phyloP scores from a whole-genome alignment of 495 filamentous ascomycete genomes.

The Penicillium daleae region DNA sequence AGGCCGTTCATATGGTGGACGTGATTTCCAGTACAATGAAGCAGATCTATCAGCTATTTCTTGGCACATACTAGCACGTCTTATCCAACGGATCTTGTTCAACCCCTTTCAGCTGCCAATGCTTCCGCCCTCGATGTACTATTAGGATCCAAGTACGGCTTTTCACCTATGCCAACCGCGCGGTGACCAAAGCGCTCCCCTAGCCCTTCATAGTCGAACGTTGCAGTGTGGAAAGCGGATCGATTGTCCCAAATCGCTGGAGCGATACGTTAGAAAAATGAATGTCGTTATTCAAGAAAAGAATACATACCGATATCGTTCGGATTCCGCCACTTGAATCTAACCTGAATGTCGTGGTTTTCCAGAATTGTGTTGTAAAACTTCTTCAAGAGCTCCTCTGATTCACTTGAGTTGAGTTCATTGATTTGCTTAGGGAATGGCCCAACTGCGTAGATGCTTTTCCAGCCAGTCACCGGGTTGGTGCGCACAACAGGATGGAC shows the following conservation, averaged over 20 bases:
- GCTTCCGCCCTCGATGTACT: constrained; percentile 48
- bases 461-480: constrained; percentile 80
- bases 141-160: constrained; percentile 61
- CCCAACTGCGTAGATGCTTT: constrained; percentile 68
- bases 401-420: constrained; percentile 48
- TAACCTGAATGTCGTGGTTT: constrained; percentile 77
- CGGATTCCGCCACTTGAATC: constrained; percentile 61
- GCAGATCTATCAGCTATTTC: too few relatives aligned
- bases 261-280: not conserved
- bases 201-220: constrained; percentile 67
- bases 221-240: constrained; percentile 69
- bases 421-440: constrained; percentile 66
- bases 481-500: constrained; percentile 75
- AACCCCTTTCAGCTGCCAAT: constrained; percentile 7
- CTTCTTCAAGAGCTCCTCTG: constrained; percentile 38
- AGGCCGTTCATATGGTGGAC: too few relatives aligned
- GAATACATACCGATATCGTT: constrained; percentile 55
- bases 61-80: not conserved
- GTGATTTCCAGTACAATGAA: too few relatives aligned
- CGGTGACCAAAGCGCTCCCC: constrained; percentile 63
- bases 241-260: constrained; percentile 78
- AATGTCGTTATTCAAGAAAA: not conserved
- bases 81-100: not conserved
- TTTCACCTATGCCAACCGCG: constrained; percentile 66
- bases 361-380: constrained; percentile 61